Percentiles rank a stretch among this genome's conserved stretches.
Evolutionary conservation across 257 asterid species (phyloP).

Genomic region (Primulina eburnea): DNA sequence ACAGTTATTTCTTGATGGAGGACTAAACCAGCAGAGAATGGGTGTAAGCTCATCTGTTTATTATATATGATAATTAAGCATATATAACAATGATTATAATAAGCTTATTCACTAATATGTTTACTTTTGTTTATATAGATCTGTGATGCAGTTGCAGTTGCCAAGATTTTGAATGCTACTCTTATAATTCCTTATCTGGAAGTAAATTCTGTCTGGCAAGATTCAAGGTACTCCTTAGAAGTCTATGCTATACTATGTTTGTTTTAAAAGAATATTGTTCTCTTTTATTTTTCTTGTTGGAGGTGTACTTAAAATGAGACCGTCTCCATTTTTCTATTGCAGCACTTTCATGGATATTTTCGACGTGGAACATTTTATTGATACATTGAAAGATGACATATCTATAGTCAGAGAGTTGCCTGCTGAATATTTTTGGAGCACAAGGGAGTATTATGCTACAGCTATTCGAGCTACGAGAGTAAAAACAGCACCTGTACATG

Average conservation of each 20-base stretch:
- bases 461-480: conserved; percentile 91
- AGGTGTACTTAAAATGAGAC: conserved; percentile 16
- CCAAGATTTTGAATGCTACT: conserved; percentile 94
- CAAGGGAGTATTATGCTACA: conserved; percentile 81
- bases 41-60: conserved; percentile 52
- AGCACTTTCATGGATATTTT: conserved; percentile 89
- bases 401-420: conserved; percentile 80
- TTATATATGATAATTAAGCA: background rate
- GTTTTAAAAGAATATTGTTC: background rate
- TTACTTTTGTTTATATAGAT: conserved; percentile 42
- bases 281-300: conserved; percentile 16
- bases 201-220: conserved; percentile 96
- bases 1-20: conserved; percentile 96
- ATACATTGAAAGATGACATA: conserved; percentile 76
- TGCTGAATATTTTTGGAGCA: conserved; percentile 91
- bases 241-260: conserved; percentile 11
- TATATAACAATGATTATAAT: background rate
- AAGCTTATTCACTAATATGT: conserved; percentile 20
- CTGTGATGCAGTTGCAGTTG: conserved; percentile 98
- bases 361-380: conserved; percentile 93
- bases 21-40: conserved; percentile 95
- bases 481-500: conserved; percentile 90
- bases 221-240: conserved; percentile 67
- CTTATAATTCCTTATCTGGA: conserved; percentile 88
- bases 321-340: conserved; percentile 22